Conservation (phyloP, 1,139 yeast genomes). For the Kurtzmaniella quercitrusa region DNA sequence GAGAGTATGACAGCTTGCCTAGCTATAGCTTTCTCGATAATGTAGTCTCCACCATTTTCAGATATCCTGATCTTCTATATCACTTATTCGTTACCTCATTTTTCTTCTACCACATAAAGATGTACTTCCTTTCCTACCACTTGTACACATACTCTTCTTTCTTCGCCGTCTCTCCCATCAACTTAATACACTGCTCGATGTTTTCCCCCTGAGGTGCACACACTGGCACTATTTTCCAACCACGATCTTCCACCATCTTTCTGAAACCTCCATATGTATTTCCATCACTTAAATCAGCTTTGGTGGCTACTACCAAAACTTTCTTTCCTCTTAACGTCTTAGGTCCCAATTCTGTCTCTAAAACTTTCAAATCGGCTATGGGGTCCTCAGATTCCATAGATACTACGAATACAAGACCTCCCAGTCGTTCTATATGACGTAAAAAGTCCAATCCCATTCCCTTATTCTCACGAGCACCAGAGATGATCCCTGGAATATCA, state of each 20-base stretch:
- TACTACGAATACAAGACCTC: constrained; percentile 83
- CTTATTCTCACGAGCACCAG: constrained; percentile 77
- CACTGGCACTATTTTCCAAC: constrained; percentile 78
- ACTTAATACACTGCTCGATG: constrained; percentile 59
- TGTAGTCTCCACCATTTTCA: too few relatives aligned
- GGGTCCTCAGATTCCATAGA: constrained; percentile 69
- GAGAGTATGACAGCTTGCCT: too few relatives aligned
- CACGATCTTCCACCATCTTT: constrained; percentile 33
- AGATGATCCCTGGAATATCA: constrained; percentile 92
- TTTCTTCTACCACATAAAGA: too few relatives aligned
- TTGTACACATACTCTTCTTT: neutral
- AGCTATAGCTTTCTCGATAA: too few relatives aligned
- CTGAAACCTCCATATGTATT: constrained; percentile 41
- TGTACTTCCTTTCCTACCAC: neutral
- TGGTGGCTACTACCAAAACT: constrained; percentile 79
- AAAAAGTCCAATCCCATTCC: constrained; percentile 95
- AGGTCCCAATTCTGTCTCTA: constrained; percentile 68
- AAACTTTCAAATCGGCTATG: constrained; percentile 51
- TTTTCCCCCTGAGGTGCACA: constrained; percentile 76
- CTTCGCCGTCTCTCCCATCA: constrained; percentile 65
- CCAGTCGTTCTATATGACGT: constrained; percentile 87
- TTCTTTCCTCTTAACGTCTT: constrained; percentile 54
- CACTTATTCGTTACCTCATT: too few relatives aligned
- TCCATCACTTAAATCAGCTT: constrained; percentile 71
- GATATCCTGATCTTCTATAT: too few relatives aligned